Conservation (phyloP, 345 rosid genomes). For the Euphorbia lathyris region DNA sequence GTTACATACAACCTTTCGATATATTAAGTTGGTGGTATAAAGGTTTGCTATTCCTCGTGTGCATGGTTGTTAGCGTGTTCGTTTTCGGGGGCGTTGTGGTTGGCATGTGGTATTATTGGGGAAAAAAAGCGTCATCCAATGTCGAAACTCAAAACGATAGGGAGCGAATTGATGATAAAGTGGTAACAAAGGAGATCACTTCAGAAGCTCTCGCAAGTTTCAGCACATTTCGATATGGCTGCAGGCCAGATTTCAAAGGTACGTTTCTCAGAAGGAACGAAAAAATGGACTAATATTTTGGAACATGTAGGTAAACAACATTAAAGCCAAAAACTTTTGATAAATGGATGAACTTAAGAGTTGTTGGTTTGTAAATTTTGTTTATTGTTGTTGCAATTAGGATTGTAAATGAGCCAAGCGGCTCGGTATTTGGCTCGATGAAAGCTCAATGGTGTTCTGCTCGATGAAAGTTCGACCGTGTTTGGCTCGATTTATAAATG, state of each 20-base stretch:
- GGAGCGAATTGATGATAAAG: neutral
- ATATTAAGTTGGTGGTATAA: slow-evolving; percentile 65
- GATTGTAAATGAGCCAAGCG: too few relatives aligned
- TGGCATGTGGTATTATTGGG: slow-evolving; percentile 72
- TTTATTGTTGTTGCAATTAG: too few relatives aligned
- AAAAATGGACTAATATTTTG: too few relatives aligned
- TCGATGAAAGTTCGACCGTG: too few relatives aligned
- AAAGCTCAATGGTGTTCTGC: too few relatives aligned
- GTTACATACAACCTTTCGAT: neutral
- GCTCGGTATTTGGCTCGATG: too few relatives aligned
- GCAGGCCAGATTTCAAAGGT: slow-evolving; percentile 82
- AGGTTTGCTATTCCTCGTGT: slow-evolving; percentile 54
- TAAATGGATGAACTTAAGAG: too few relatives aligned
- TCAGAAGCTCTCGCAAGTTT: neutral
- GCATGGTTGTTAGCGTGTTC: slow-evolving; percentile 61
- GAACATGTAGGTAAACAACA: too few relatives aligned
- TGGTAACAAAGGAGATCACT: slow-evolving; percentile 7
- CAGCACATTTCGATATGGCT: slow-evolving; percentile 42
- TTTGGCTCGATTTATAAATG: too few relatives aligned
- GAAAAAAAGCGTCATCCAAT: slow-evolving; percentile 16
- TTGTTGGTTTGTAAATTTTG: too few relatives aligned
- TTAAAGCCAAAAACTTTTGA: too few relatives aligned
- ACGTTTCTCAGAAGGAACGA: neutral
- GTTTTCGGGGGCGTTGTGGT: slow-evolving; percentile 68
- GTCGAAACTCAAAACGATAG: slow-evolving; percentile 18